A percentile compares a stretch with the other conserved stretches of the same genome.
Evolutionary conservation across 2,329 filamentous ascomycete species (phyloP).

Genomic region (Fusarium kyushuense): DNA sequence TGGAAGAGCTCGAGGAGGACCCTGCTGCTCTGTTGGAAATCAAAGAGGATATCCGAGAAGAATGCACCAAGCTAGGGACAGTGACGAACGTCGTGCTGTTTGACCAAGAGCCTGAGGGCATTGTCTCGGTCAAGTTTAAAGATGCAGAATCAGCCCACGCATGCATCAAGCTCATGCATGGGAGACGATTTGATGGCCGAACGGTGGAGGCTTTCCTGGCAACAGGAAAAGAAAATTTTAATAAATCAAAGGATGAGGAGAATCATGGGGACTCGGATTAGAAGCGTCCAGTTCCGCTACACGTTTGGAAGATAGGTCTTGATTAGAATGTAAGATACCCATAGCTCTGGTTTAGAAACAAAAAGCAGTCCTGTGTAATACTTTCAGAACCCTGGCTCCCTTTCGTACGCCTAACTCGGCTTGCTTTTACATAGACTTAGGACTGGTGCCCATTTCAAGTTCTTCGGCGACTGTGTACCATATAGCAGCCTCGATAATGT

Average conservation of each 20-base stretch:
- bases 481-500: slow-evolving; percentile 78
- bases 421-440: slow-evolving; percentile 25
- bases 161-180: slow-evolving; percentile 82
- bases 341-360: slow-evolving; percentile 28
- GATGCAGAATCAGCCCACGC: slow-evolving; percentile 76
- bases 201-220: slow-evolving; percentile 78
- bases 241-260: slow-evolving; percentile 71
- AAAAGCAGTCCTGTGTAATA: slow-evolving; percentile 8
- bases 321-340: slow-evolving; percentile 48
- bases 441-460: slow-evolving; percentile 51
- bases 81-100: slow-evolving; percentile 94
- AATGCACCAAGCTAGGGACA: slow-evolving; percentile 85
- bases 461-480: slow-evolving; percentile 71
- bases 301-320: slow-evolving; percentile 15
- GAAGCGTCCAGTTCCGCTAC: slow-evolving; percentile 1
- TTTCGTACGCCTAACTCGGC: slow-evolving; percentile 7
- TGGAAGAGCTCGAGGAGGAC: slow-evolving; percentile 86
- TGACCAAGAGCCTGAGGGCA: slow-evolving; percentile 85
- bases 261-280: slow-evolving; percentile 57
- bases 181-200: slow-evolving; percentile 80
- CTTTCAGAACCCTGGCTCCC: not conserved
- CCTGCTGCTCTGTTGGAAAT: slow-evolving; percentile 87
- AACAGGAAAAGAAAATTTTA: slow-evolving; percentile 78
- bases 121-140: slow-evolving; percentile 86
- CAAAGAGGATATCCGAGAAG: slow-evolving; percentile 92